phyloP scores from a whole-genome alignment of 1,139 yeast species.

The Pichia sp. region DNA sequence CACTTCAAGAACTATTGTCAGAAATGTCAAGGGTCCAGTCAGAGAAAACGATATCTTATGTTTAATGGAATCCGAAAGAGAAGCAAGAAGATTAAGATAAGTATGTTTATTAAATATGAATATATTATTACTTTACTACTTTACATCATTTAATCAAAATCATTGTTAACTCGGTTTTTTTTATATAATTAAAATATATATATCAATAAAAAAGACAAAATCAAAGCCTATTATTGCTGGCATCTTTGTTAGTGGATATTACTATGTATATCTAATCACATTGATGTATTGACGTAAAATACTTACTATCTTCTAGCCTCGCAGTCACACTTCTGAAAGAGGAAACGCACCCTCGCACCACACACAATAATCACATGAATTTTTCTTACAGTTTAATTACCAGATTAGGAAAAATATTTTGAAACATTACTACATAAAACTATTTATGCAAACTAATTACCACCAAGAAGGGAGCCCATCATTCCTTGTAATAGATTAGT shows the following conservation, averaged over 20 bases:
- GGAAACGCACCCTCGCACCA: not conserved
- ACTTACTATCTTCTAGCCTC: not conserved
- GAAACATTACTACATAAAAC: too few relatives aligned
- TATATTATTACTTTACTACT: not conserved
- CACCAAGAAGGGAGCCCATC: constrained; percentile 72
- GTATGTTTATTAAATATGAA: constrained; percentile 1
- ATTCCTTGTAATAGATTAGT: constrained; percentile 72
- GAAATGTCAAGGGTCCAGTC: constrained; percentile 99
- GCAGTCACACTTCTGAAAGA: not conserved
- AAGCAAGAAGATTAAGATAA: constrained; percentile 78
- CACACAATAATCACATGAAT: not conserved
- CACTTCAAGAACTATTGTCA: constrained; percentile 95
- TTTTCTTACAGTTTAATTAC: not conserved
- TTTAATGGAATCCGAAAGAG: constrained; percentile 99
- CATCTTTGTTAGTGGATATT: not conserved
- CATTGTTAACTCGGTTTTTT: not conserved
- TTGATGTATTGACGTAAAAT: not conserved
- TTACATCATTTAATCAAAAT: not conserved
- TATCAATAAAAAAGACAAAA: not conserved
- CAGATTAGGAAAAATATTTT: not conserved
- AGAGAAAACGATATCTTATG: constrained; percentile 99
- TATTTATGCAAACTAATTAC: not conserved
- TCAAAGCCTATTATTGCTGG: not conserved
- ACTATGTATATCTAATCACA: not conserved
- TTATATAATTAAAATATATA: not conserved